phyloP scores from a whole-genome alignment of 2,329 filamentous ascomycete species.

The Epichloe glyceriae region DNA sequence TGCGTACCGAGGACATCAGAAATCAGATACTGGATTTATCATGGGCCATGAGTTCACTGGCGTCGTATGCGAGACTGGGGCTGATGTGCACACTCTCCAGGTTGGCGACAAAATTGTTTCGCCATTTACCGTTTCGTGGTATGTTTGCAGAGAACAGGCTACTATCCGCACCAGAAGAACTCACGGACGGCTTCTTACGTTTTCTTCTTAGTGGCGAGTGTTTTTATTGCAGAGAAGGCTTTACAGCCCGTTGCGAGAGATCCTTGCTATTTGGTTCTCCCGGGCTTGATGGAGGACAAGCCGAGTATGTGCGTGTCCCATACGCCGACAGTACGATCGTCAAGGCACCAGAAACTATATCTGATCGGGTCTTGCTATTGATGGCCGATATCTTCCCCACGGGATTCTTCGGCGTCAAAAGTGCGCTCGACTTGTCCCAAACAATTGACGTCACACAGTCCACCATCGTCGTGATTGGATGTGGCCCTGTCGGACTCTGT shows the following conservation, averaged over 20 bases:
- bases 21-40: slow-evolving; percentile 48
- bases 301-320: slow-evolving; percentile 71
- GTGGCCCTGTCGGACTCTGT: slow-evolving; percentile 76
- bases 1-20: slow-evolving; percentile 70
- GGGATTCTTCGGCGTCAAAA: slow-evolving; percentile 71
- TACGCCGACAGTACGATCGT: slow-evolving; percentile 70
- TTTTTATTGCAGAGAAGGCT: slow-evolving; percentile 72
- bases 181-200: neutral
- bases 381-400: slow-evolving; percentile 93
- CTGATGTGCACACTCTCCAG: slow-evolving; percentile 52
- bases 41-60: slow-evolving; percentile 87
- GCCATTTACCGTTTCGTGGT: slow-evolving; percentile 75
- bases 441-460: slow-evolving; percentile 28
- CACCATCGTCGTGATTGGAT: slow-evolving; percentile 70
- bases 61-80: slow-evolving; percentile 53
- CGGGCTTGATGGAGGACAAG: slow-evolving; percentile 63
- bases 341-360: slow-evolving; percentile 53
- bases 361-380: slow-evolving; percentile 62
- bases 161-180: neutral
- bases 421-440: slow-evolving; percentile 54
- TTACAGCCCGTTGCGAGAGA: slow-evolving; percentile 64
- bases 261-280: slow-evolving; percentile 57
- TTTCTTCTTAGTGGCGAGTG: slow-evolving; percentile 38
- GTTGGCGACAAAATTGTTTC: slow-evolving; percentile 69
- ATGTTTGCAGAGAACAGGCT: slow-evolving; percentile 14